phyloP scores from a whole-genome alignment of 345 rosid genomes.

The Arabidopsis suecica region DNA sequence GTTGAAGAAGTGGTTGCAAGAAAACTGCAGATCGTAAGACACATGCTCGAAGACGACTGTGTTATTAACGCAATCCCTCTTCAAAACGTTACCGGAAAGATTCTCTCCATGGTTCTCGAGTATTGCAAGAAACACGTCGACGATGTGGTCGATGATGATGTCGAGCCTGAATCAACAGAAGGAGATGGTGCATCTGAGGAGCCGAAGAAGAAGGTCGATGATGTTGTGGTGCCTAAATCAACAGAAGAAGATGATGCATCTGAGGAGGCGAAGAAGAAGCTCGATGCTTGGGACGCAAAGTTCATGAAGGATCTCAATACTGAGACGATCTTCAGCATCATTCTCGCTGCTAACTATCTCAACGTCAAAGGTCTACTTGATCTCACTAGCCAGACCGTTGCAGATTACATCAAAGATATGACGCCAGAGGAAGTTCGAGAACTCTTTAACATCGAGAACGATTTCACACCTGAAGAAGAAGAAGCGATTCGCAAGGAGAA shows the following conservation, averaged over 20 bases:
- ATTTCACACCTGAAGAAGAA: constrained; percentile 63
- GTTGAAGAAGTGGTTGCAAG: constrained; percentile 64
- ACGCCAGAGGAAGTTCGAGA: constrained; percentile 55
- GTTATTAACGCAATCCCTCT: constrained; percentile 60
- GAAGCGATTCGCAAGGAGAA: constrained; percentile 57
- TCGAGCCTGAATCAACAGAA: too few relatives aligned
- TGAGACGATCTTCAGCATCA: constrained; percentile 49
- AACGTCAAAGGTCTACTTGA: constrained; percentile 61
- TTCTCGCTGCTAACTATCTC: constrained; percentile 70
- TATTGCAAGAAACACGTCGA: constrained; percentile 74
- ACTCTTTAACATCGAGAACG: constrained; percentile 58
- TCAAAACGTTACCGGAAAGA: constrained; percentile 59
- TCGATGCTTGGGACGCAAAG: constrained; percentile 58
- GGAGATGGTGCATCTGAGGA: too few relatives aligned
- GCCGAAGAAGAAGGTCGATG: too few relatives aligned
- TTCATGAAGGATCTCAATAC: constrained; percentile 55
- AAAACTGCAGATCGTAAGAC: constrained; percentile 60
- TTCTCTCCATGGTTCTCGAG: constrained; percentile 60
- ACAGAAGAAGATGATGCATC: not conserved
- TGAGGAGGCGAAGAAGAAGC: constrained; percentile 7
- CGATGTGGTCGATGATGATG: not conserved
- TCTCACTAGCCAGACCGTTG: constrained; percentile 59
- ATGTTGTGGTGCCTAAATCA: too few relatives aligned
- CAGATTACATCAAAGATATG: constrained; percentile 65
- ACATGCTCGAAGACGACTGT: constrained; percentile 71